A percentile compares a stretch with the other conserved stretches of the same genome.
Evolutionary conservation across 1,139 yeast genomes (phyloP).

Genomic region (Saccharomyces hybrid): DNA sequence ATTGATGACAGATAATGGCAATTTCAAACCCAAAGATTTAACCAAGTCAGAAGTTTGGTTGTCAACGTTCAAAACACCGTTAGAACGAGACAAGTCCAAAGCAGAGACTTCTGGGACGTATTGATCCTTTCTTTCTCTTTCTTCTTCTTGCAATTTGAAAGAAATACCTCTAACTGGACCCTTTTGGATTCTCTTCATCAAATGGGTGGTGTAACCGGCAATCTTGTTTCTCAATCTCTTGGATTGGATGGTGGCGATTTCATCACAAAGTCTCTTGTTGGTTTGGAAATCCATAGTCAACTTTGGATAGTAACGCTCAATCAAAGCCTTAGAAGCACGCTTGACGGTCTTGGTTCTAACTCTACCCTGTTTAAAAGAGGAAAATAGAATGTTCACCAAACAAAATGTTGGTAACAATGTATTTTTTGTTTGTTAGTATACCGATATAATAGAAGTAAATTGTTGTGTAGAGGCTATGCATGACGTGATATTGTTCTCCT

Average conservation of each 20-base stretch:
- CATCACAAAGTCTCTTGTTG: slow-evolving; percentile 99
- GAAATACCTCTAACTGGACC: slow-evolving; percentile 99
- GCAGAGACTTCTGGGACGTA: slow-evolving; percentile 99
- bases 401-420: neutral
- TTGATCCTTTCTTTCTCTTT: slow-evolving; percentile 99
- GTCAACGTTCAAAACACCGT: slow-evolving; percentile 96
- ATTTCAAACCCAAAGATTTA: slow-evolving; percentile 92
- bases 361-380: slow-evolving; percentile 61
- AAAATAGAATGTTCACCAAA: neutral
- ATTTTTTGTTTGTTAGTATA: neutral
- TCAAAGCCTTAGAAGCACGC: slow-evolving; percentile 99
- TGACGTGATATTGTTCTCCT: neutral
- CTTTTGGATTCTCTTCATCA: slow-evolving; percentile 99
- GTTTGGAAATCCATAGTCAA: slow-evolving; percentile 99
- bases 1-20: slow-evolving; percentile 85
- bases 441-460: neutral
- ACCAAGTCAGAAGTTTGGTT: slow-evolving; percentile 96
- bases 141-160: slow-evolving; percentile 99
- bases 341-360: slow-evolving; percentile 99
- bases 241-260: slow-evolving; percentile 98
- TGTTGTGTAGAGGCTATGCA: neutral
- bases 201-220: slow-evolving; percentile 99
- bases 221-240: slow-evolving; percentile 99
- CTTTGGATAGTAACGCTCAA: slow-evolving; percentile 99
- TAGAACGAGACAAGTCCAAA: slow-evolving; percentile 94